Conservation (phyloP, 345 rosid genomes). For the Erodium maritimum region DNA sequence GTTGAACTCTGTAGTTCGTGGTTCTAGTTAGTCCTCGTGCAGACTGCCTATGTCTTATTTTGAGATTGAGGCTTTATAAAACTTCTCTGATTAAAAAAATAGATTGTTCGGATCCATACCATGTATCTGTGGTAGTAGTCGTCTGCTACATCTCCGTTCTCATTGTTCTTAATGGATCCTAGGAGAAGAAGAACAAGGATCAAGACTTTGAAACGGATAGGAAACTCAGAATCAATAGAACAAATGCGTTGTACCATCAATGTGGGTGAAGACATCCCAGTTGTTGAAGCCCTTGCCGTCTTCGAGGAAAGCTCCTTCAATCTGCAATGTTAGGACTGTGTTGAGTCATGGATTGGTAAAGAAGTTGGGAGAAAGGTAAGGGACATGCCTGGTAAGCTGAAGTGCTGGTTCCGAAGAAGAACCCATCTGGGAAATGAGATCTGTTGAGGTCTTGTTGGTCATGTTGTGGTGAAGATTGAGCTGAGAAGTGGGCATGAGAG, state of each 20-base stretch:
- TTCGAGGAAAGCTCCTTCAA: conserved; percentile 31
- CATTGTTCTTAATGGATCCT: conserved; percentile 11
- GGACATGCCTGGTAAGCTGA: conserved; percentile 12
- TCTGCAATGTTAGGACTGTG: conserved; percentile 2
- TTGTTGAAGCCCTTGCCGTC: conserved; percentile 31
- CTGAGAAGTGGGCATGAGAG: not conserved
- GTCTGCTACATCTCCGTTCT: conserved; percentile 14
- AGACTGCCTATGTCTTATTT: too few relatives aligned
- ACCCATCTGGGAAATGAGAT: conserved; percentile 16
- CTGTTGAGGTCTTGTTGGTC: conserved; percentile 5
- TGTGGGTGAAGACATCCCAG: conserved; percentile 30
- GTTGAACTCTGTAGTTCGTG: too few relatives aligned
- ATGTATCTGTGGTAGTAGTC: conserved; percentile 6
- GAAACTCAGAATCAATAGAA: not conserved
- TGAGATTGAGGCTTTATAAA: too few relatives aligned
- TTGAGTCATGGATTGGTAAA: not conserved
- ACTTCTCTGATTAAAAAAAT: too few relatives aligned
- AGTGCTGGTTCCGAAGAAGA: conserved; percentile 18
- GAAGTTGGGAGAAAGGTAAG: not conserved
- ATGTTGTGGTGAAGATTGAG: not conserved
- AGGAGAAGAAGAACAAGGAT: not conserved
- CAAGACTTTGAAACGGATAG: not conserved
- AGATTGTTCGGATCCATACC: conserved; percentile 2
- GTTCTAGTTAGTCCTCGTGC: too few relatives aligned
- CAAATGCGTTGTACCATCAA: conserved; percentile 11